Base-by-base conservation (phyloP, 139 green algal species). In the Auxenochlorella pyrenoidosa region DNA sequence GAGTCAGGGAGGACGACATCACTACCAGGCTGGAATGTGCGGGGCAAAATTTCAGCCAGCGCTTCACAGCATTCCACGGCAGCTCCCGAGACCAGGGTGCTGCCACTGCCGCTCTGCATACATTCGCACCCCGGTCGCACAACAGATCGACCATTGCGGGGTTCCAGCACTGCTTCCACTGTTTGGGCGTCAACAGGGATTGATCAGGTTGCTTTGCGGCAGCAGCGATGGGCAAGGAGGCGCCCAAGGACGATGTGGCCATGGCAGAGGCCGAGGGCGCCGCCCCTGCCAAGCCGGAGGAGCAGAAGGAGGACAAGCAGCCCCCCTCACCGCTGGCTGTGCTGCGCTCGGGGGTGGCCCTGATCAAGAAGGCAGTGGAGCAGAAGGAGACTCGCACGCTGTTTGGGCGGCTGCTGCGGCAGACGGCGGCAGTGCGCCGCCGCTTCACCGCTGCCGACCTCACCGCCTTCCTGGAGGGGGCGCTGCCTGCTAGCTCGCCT, bases 351-450 rank as follows among this genome's bases (percentile, higher is more conserved):
- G 60, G 91, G 66, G 28, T 93, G 24, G 63, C 47, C 26, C 87
- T 98, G 12, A 89, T 98, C 19, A 93, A 97, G 83, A 93, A 94
- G 63, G 93, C 93, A 18, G 96, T 98, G 30, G 94, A 93, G n/a
- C 28, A 89, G 4, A 98, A 98, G 88, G 96, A 98, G 60, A 97
- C 96, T 2, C 90, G 94, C 59, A 60, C 96, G 43, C 79, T 97
- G 54, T 92, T 93, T 65, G 94, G 94, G 12, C 71, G 95, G 38
- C 78, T 98, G n/a, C 83, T 98, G 40, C 89, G 96, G 13, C 91
- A 96, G 83, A 97, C 93, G 18, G 92, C 94, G 3, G 76, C 83
- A n/a, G 66, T 97, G 22, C 90, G 95, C 24, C 91, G 90, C 38
- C 89, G 94, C 51, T 84, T 98, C 5, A 93, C 63, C 0, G 34